These are phyloP conservation scores for Candolleomyces efflorescens DNA, from an alignment of 768 basidiomycete species.

Conservation along the genomic window DNA sequence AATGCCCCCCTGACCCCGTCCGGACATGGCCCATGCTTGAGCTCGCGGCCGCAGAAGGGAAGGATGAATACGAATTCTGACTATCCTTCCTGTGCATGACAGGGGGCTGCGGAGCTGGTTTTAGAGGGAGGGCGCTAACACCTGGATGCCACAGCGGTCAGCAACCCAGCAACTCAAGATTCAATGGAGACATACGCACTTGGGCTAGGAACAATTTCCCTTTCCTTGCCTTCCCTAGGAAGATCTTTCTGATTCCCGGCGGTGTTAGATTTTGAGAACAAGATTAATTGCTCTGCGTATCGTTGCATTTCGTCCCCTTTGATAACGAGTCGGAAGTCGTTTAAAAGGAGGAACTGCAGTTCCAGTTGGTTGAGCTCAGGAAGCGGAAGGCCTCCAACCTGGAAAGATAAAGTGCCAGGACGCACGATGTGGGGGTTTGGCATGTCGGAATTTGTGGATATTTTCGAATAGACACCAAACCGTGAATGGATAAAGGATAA, in stretches of 20 bases:
- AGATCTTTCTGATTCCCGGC: constrained; percentile 17
- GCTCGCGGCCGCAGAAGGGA: neutral
- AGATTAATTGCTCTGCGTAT: constrained; percentile 86
- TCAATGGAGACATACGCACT: neutral
- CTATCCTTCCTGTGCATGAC: neutral
- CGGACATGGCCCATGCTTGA: neutral
- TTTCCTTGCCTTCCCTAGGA: neutral
- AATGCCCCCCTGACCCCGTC: neutral
- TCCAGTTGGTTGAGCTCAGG: constrained; percentile 94
- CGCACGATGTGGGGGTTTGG: no score
- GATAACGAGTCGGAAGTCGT: constrained; percentile 91
- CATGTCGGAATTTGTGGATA: no score
- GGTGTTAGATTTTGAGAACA: constrained; percentile 45
- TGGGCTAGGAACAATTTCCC: neutral
- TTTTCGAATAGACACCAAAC: no score
- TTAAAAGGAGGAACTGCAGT: constrained; percentile 93
- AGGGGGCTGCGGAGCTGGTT: neutral
- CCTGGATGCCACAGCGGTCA: neutral
- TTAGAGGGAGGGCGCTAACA: neutral
- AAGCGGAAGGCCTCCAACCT: constrained; percentile 95
- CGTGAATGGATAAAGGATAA: no score
- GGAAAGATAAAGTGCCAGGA: neutral
- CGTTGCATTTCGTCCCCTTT: constrained; percentile 88
- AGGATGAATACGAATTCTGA: neutral
- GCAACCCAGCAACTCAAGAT: neutral